Conservation (phyloP, 371 early-diverging fungal species). For the Rozella allomycis region DNA sequence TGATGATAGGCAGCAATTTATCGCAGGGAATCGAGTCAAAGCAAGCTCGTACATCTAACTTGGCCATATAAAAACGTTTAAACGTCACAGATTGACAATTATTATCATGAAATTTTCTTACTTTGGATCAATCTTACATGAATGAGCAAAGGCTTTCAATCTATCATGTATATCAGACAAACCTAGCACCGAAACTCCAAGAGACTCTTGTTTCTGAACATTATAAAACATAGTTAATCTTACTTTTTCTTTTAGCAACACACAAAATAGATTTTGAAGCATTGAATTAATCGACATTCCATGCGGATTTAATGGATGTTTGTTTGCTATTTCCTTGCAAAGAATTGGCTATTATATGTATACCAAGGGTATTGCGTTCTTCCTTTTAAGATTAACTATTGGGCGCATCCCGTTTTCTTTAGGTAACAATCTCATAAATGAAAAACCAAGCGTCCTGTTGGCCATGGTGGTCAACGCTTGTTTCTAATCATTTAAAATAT, state of each 20-base stretch:
- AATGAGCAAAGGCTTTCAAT: conserved; percentile 21
- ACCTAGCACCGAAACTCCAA: conserved; percentile 28
- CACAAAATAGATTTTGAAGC: conserved; percentile 17
- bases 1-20: conserved; percentile 31
- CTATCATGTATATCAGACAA: conserved; percentile 26
- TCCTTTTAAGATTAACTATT: conserved; percentile 34
- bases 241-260: conserved; percentile 19
- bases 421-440: conserved; percentile 39
- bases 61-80: conserved; percentile 42
- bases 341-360: not conserved
- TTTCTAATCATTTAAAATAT: not conserved
- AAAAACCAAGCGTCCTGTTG: conserved; percentile 14
- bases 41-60: conserved; percentile 49
- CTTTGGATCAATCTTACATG: conserved; percentile 1
- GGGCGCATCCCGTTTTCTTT: conserved; percentile 39
- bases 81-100: conserved; percentile 1
- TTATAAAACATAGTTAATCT: conserved; percentile 2
- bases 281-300: conserved; percentile 12
- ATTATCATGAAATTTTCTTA: not conserved
- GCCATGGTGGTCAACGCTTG: conserved; percentile 3
- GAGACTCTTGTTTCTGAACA: conserved; percentile 5
- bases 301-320: not conserved
- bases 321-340: conserved; percentile 1
- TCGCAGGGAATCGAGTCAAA: conserved; percentile 58
- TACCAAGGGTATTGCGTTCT: conserved; percentile 3